Evolutionary conservation across 192 early-diverging fungal genomes (phyloP), one percentile per base, ranked within the genome.

Genomic region (Backusella liffmaniae): DNA sequence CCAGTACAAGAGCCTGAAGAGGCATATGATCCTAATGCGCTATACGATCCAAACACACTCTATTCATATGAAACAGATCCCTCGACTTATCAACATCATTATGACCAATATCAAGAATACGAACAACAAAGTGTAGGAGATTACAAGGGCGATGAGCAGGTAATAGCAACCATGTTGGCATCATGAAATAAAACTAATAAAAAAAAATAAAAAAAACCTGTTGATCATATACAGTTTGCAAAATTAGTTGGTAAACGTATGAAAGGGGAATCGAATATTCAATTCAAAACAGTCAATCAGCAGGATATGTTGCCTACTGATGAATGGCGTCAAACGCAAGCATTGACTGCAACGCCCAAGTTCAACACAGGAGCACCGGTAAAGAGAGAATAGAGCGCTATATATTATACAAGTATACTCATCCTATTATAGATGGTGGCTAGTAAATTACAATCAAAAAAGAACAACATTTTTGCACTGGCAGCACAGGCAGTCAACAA

Each of bases 391-490:
- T 2, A 32, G 32, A 32, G 32, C 66, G 46, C 44, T 66, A 29
- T 62, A 41, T 36, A 26, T 37, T 67, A 67, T 46, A 7, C 13
- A 41, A 68, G 59, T 72, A 39, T 69, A 72, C 26, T 53, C 10
- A 18, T 30, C 23, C 39, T 73, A 16, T 51, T n/a, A 18, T 67
- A 81, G 80, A 73, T 79, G 34, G 83, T 87, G 72, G 87, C 88
- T 13, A 84, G 82, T 66, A 81, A 82, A 42, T 77, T 78, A 72
- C 91, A 93, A 76, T 92, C 91, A 74, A 88, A 88, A 44, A 93
- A 90, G 72, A 88, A 94, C 83, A 95, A 95, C 72, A 88, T 94
- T 72, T 90, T 94, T 90, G 92, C 89, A 32, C 76, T 95, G 41
- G 94, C 92, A 10, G 85, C 88, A 62, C 90, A 93, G 76, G 90